phyloP scores from a whole-genome alignment of 2,329 filamentous ascomycete genomes.

The Kalmusia sp. region DNA sequence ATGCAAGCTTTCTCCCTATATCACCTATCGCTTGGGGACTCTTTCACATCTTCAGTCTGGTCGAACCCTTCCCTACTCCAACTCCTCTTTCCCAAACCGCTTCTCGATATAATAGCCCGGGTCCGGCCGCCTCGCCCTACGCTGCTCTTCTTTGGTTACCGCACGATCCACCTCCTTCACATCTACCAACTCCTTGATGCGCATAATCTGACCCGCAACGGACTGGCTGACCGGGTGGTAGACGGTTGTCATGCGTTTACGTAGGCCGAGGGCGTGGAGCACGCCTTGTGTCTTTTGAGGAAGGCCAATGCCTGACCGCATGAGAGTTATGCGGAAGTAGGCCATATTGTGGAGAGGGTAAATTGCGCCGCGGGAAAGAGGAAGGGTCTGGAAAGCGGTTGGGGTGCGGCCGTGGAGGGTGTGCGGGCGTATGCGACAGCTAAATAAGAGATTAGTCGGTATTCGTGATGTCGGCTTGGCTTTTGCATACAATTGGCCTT shows the following conservation, averaged over 20 bases:
- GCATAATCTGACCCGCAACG: slow-evolving; percentile 89
- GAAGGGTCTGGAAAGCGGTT: too few relatives aligned
- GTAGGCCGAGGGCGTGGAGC: slow-evolving; percentile 83
- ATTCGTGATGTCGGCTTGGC: too few relatives aligned
- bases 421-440: too few relatives aligned
- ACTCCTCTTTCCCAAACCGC: slow-evolving; percentile 23
- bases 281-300: slow-evolving; percentile 78
- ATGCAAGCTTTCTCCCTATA: too few relatives aligned
- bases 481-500: too few relatives aligned
- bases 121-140: slow-evolving; percentile 75
- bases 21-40: too few relatives aligned
- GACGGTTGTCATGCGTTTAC: slow-evolving; percentile 83
- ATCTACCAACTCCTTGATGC: slow-evolving; percentile 88
- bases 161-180: slow-evolving; percentile 77
- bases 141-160: slow-evolving; percentile 72
- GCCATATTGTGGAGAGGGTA: slow-evolving; percentile 64
- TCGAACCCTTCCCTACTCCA: not conserved
- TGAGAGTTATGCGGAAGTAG: slow-evolving; percentile 89
- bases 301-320: slow-evolving; percentile 88
- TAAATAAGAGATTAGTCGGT: too few relatives aligned
- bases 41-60: too few relatives aligned
- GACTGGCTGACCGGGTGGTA: slow-evolving; percentile 85
- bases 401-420: too few relatives aligned
- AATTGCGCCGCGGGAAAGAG: too few relatives aligned
- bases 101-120: slow-evolving; percentile 82